phyloP scores from a whole-genome alignment of 2,329 filamentous ascomycete species.

The Venturiaceae sp. region DNA sequence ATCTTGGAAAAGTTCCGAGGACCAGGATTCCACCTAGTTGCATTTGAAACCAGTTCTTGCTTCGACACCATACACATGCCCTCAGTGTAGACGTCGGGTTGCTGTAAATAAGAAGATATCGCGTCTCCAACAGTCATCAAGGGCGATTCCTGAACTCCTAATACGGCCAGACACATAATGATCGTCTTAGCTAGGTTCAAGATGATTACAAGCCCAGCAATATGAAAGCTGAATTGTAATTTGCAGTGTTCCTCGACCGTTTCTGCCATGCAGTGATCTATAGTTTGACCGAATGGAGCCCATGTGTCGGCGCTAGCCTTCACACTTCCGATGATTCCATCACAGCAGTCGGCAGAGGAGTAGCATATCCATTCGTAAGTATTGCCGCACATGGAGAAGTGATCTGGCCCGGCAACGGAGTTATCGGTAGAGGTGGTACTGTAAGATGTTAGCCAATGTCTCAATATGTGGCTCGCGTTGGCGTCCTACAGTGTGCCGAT shows the following conservation, averaged over 20 bases:
- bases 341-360: no score
- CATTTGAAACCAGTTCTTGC: not conserved
- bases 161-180: constrained; percentile 13
- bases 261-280: not conserved
- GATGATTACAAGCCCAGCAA: constrained; percentile 14
- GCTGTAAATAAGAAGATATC: constrained; percentile 9
- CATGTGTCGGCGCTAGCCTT: no score
- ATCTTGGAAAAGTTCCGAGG: not conserved
- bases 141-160: constrained; percentile 11
- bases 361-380: no score
- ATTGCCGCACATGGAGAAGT: no score
- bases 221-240: constrained; percentile 12
- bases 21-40: no score
- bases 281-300: not conserved
- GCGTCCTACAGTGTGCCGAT: no score
- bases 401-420: no score
- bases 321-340: not conserved
- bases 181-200: constrained; percentile 13
- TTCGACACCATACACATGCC: constrained; percentile 6
- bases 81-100: constrained; percentile 6
- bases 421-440: no score
- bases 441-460: no score
- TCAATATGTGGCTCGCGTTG: no score
- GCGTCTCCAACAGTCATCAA: constrained; percentile 15
- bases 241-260: constrained; percentile 12